phyloP scores from a whole-genome alignment of 306 rosid genomes.

The Clitoria ternatea region DNA sequence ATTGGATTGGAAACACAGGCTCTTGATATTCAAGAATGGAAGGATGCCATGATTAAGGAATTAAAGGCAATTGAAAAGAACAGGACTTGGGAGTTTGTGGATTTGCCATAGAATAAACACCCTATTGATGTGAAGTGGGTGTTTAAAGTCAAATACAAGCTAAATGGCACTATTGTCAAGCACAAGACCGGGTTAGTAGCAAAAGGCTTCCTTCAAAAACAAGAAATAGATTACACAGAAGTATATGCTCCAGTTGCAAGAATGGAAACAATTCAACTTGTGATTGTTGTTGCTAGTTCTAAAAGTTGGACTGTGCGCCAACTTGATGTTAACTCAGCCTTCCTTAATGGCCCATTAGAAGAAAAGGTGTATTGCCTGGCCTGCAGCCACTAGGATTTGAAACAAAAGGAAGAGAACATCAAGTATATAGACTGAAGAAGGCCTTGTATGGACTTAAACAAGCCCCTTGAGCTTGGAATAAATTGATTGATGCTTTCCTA shows the following conservation, averaged over 20 bases:
- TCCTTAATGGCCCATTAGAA: not conserved
- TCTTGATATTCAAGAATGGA: no score
- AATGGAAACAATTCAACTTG: not conserved
- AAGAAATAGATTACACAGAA: no score
- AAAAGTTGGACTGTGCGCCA: not conserved
- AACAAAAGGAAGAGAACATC: not conserved
- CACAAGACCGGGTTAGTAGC: no score
- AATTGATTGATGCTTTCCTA: no score
- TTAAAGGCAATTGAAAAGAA: no score
- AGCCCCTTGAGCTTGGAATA: not conserved
- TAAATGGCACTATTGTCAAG: not conserved
- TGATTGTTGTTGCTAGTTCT: not conserved
- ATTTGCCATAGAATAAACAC: not conserved
- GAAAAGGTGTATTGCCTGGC: not conserved
- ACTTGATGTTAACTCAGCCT: not conserved
- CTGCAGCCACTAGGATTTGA: not conserved
- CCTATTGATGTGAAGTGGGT: not conserved
- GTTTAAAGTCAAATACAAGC: not conserved
- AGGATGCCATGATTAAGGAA: no score
- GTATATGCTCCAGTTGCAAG: no score
- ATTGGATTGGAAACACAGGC: no score
- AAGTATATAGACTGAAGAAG: not conserved
- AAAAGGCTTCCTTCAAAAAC: no score
- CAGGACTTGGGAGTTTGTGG: not conserved
- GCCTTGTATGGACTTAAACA: not conserved